Evolutionary conservation across 2,329 filamentous ascomycete species (phyloP).

Genomic region (Aureobasidium sp.): DNA sequence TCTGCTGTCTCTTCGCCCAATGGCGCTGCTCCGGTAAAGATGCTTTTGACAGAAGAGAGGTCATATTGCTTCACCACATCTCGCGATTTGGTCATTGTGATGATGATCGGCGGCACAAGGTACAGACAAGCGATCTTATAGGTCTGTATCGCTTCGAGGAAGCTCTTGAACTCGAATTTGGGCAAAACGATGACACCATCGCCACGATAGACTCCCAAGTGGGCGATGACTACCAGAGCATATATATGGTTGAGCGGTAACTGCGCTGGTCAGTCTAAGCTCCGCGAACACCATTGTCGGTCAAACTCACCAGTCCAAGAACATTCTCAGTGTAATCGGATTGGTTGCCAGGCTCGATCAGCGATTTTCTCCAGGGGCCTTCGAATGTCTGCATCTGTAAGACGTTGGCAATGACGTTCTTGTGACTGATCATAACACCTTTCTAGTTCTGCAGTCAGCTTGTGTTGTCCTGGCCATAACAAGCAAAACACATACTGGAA

Average conservation of each 20-base stretch:
- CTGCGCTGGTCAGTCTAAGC: not conserved
- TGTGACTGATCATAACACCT: constrained; percentile 76
- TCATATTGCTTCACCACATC: constrained; percentile 58
- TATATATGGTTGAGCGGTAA: constrained; percentile 79
- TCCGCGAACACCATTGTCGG: not conserved
- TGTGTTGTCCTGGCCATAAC: not conserved
- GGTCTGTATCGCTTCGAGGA: constrained; percentile 55
- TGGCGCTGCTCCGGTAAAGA: constrained; percentile 73
- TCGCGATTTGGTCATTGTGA: constrained; percentile 61
- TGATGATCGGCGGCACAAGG: constrained; percentile 73
- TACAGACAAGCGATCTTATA: constrained; percentile 61
- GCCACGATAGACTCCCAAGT: constrained; percentile 58
- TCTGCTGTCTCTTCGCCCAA: constrained; percentile 63
- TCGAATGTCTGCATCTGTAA: constrained; percentile 53
- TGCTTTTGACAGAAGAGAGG: constrained; percentile 53
- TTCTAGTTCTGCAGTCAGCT: constrained; percentile 41
- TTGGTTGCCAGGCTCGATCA: constrained; percentile 31
- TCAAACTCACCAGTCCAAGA: constrained; percentile 47
- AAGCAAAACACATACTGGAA: constrained; percentile 49
- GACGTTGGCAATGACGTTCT: constrained; percentile 69
- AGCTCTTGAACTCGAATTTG: constrained; percentile 64
- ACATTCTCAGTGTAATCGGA: constrained; percentile 42
- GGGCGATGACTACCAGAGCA: constrained; percentile 61
- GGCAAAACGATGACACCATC: constrained; percentile 65
- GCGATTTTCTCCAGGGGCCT: constrained; percentile 30